A percentile compares a stretch with the other conserved stretches of the same genome.
These are phyloP conservation scores for Boletus bicolor DNA, from an alignment of 768 basidiomycete species.

Conservation along the genomic window DNA sequence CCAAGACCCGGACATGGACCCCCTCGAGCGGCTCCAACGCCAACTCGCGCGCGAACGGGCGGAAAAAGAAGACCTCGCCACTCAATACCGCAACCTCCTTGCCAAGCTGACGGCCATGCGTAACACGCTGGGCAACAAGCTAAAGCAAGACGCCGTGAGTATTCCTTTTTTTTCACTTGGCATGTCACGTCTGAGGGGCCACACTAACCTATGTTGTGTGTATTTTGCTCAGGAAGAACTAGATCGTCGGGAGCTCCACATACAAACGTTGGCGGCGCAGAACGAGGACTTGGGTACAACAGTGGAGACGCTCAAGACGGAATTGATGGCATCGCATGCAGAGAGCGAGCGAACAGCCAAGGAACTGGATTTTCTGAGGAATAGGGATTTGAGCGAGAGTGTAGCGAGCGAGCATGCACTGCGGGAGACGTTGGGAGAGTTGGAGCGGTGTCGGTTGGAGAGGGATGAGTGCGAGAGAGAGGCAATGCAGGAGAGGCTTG, in stretches of 20 bases:
- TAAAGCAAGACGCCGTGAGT: constrained; percentile 94
- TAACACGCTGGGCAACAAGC: constrained; percentile 87
- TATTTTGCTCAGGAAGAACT: constrained; percentile 82
- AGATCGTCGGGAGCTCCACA: constrained; percentile 82
- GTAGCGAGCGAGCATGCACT: constrained; percentile 74
- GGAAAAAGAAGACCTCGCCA: constrained; percentile 84
- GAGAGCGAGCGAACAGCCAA: constrained; percentile 68
- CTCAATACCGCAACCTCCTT: constrained; percentile 83
- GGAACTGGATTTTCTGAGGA: constrained; percentile 69
- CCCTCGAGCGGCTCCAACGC: constrained; percentile 57
- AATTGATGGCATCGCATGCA: constrained; percentile 71
- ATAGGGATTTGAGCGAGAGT: constrained; percentile 63
- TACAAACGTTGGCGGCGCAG: constrained; percentile 74
- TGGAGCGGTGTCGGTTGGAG: constrained; percentile 84
- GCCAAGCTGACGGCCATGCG: constrained; percentile 92
- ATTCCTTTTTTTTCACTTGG: background rate
- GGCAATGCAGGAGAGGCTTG: constrained; percentile 61
- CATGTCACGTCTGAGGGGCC: background rate
- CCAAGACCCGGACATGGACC: constrained; percentile 45
- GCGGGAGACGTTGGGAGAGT: constrained; percentile 77
- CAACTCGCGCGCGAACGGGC: constrained; percentile 74
- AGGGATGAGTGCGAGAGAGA: constrained; percentile 68
- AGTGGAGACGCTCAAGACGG: constrained; percentile 75
- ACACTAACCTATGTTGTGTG: background rate
- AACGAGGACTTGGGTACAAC: constrained; percentile 71